These are phyloP conservation scores for Daedaleopsis nitida DNA, from an alignment of 768 basidiomycete genomes.

Conservation along the genomic window DNA sequence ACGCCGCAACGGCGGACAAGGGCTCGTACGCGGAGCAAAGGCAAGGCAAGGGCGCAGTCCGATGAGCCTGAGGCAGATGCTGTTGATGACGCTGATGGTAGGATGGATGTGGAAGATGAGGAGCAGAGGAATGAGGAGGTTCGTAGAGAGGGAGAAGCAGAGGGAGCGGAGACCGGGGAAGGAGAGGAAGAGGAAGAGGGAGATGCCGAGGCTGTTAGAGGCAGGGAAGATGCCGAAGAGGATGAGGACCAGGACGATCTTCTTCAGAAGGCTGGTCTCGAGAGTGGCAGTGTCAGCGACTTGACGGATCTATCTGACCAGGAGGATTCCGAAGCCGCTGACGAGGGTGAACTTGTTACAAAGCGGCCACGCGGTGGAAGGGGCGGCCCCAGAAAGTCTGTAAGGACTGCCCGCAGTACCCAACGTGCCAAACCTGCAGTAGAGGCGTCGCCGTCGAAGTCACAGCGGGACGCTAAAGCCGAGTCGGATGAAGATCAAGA, in stretches of 20 bases:
- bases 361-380: neutral
- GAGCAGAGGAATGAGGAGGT: conserved; percentile 7
- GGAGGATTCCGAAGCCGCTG: conserved; percentile 23
- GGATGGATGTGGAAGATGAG: conserved; percentile 8
- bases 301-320: conserved; percentile 73
- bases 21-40: conserved; percentile 17
- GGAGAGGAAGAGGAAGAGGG: conserved; percentile 19
- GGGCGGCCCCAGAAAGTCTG: neutral
- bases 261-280: conserved; percentile 52
- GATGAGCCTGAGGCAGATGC: conserved; percentile 24
- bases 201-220: conserved; percentile 13
- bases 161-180: conserved; percentile 23
- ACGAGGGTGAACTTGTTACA: conserved; percentile 10
- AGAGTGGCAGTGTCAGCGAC: conserved; percentile 70
- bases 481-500: conserved; percentile 26
- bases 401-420: neutral
- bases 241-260: conserved; percentile 15
- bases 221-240: conserved; percentile 21
- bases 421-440: neutral
- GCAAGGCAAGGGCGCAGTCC: conserved; percentile 20
- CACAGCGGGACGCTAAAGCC: neutral
- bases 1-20: conserved; percentile 4
- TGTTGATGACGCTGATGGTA: neutral
- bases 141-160: neutral
- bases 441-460: neutral